Evolutionary conservation across 768 basidiomycete species (phyloP).

Genomic region (Boletus huronensis): DNA sequence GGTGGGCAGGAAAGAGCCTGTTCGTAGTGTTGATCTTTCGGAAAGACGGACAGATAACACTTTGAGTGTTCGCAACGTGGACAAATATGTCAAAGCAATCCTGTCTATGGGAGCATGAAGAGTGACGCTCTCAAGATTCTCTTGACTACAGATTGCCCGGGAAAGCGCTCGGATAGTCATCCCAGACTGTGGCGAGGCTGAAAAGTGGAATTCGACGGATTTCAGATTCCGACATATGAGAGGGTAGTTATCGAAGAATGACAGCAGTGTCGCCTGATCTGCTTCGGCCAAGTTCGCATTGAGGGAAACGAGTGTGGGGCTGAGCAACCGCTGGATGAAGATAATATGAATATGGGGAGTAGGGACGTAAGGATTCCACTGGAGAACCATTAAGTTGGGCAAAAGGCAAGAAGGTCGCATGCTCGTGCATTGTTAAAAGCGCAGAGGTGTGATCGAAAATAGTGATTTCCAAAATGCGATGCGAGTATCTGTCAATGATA

Average conservation of each 20-base stretch:
- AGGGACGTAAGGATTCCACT: not conserved
- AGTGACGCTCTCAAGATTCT: not conserved
- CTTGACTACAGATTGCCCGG: not conserved
- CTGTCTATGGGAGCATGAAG: conserved; percentile 1
- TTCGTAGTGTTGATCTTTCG: not conserved
- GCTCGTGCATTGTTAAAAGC: conserved; percentile 7
- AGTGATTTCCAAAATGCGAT: conserved; percentile 4
- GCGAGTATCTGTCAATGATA: conserved; percentile 4
- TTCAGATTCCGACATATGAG: not conserved
- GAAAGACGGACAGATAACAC: not conserved
- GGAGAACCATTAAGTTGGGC: conserved; percentile 9
- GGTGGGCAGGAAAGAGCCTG: not conserved
- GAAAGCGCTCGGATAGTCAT: conserved; percentile 3
- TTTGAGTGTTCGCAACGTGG: conserved; percentile 7
- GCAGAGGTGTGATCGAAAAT: not conserved
- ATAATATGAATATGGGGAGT: not conserved
- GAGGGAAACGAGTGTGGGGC: conserved; percentile 9
- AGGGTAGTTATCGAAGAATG: conserved; percentile 12
- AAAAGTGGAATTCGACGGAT: conserved; percentile 2
- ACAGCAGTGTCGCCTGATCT: conserved; percentile 2
- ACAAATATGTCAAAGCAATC: conserved; percentile 1
- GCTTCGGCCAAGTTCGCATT: not conserved
- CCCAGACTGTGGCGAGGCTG: not conserved
- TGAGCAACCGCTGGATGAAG: conserved; percentile 11
- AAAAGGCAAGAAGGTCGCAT: conserved; percentile 1